Evolutionary conservation across 2,329 filamentous ascomycete species (phyloP).

Genomic region (Alternaria solani): DNA sequence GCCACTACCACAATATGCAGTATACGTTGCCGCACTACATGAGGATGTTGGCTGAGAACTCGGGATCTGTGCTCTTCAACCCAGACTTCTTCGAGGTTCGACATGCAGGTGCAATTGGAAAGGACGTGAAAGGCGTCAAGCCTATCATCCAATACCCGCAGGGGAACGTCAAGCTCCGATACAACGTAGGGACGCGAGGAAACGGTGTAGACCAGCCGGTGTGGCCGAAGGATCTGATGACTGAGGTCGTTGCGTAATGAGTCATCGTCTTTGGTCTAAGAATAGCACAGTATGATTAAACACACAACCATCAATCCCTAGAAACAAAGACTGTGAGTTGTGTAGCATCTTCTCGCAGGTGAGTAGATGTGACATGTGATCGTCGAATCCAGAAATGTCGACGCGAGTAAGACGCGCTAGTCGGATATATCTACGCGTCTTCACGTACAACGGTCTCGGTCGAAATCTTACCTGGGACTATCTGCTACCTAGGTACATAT

Average conservation of each 20-base stretch:
- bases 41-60: constrained; percentile 52
- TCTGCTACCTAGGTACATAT: neutral
- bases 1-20: constrained; percentile 60
- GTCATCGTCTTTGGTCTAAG: neutral
- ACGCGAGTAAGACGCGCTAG: neutral
- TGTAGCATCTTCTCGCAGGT: neutral
- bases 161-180: constrained; percentile 49
- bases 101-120: constrained; percentile 50
- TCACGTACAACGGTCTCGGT: neutral
- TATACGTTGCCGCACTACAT: constrained; percentile 54
- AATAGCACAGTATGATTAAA: neutral
- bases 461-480: neutral
- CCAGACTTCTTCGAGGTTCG: constrained; percentile 59
- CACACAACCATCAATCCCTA: neutral
- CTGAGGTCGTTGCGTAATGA: constrained; percentile 46
- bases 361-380: too few species aligned
- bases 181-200: constrained; percentile 59
- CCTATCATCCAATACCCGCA: constrained; percentile 54
- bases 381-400: neutral
- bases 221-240: constrained; percentile 58
- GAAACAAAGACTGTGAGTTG: neutral
- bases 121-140: constrained; percentile 53
- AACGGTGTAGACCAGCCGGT: constrained; percentile 60
- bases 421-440: neutral
- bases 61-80: constrained; percentile 53